These are phyloP conservation scores for Leptographium radiaticola DNA, from an alignment of 2,329 filamentous ascomycete genomes.

Conservation along the genomic window DNA sequence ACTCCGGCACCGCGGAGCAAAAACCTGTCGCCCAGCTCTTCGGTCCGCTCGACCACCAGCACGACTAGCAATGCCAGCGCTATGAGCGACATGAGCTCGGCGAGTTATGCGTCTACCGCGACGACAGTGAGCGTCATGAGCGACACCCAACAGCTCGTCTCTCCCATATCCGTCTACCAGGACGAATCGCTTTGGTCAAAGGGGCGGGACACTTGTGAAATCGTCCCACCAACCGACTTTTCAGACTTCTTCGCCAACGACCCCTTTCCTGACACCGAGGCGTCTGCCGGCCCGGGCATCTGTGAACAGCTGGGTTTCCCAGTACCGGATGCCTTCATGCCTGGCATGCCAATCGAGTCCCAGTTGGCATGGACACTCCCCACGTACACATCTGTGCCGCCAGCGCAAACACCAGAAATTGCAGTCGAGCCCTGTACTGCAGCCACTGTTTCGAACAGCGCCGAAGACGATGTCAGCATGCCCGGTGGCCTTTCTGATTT, in stretches of 20 bases:
- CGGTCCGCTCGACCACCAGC: slow-evolving; percentile 32
- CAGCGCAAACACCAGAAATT: neutral
- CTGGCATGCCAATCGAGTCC: neutral
- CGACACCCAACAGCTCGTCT: slow-evolving; percentile 24
- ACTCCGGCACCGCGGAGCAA: slow-evolving; percentile 22
- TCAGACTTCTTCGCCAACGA: slow-evolving; percentile 19
- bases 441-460: neutral
- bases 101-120: slow-evolving; percentile 14
- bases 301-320: neutral
- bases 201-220: slow-evolving; percentile 28
- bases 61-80: slow-evolving; percentile 17
- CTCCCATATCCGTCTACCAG: slow-evolving; percentile 33
- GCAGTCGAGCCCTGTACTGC: neutral
- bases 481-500: neutral
- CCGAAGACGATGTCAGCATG: neutral
- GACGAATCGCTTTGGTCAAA: slow-evolving; percentile 22
- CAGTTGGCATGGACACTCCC: neutral
- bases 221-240: slow-evolving; percentile 30
- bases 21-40: slow-evolving; percentile 32
- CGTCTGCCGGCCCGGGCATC: neutral
- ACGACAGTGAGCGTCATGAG: slow-evolving; percentile 16
- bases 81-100: slow-evolving; percentile 9
- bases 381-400: neutral
- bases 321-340: neutral
- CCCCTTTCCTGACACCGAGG: slow-evolving; percentile 7